Base-by-base conservation (phyloP, 2,329 filamentous ascomycete species). In the Tolypocladium tundrense region DNA sequence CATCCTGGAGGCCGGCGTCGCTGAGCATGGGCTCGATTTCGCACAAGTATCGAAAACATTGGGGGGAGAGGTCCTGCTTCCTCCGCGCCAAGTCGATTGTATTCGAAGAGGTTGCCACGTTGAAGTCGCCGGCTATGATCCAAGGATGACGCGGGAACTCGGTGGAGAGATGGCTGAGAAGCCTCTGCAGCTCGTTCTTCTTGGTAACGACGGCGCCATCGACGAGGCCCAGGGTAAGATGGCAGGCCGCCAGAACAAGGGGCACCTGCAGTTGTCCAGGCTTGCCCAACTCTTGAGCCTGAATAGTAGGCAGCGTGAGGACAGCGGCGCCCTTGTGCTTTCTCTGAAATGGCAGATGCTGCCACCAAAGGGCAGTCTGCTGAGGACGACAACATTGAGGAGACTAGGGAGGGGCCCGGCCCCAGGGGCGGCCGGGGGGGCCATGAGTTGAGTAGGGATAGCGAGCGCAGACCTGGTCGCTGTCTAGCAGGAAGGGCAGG, bases 101-200 rank as follows among this genome's bases (percentile, higher is more conserved):
- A 56, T 75, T 74, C 1, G 74, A 70, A 1, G 85, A 88, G 0
- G 84, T 86, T 8, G 79, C 74, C 31, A 88, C 72, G 63, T 88
- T 88, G 66, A 87, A 85, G 65, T 88, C 84, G 3, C 86, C 86
- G 0, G 81, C 80, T 24, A 88, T 63, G 4, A 87, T 71, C 73
- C 79, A 83, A 5, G 81, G 75, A 42, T 78, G 75, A 0, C 68
- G 57, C 1, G 70, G 61, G 53, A 82, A 79, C 0, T 69, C 63
- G 1, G 60, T 62, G 0, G 68, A 66, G 19, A 88, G 62, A 64
- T 84, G 69, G 9, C 67, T 67, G 2, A 80, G 64, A 1, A 88
- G 65, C 24, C 69, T 74, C 52, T 78, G 75, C 16, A 87, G 66
- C 62, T 88, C 84, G 0, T 72, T 69, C 61, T 77, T 80, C 67